Conservation (phyloP, 164 flowering plant genomes). For the Nymphaea thermarum region DNA sequence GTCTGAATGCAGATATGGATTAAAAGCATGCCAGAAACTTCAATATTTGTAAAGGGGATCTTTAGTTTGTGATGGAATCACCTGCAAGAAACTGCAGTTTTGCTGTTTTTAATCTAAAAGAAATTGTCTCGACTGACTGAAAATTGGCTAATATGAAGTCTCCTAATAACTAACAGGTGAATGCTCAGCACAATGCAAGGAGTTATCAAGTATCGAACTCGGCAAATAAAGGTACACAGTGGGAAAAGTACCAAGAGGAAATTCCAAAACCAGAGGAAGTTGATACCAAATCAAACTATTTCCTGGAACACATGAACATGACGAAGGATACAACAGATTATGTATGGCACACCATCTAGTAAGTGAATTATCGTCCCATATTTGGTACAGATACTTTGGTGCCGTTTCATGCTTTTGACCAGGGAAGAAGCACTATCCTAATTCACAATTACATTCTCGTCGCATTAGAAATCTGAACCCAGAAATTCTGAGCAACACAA, state of each 20-base stretch:
- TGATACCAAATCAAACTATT: conserved; percentile 4
- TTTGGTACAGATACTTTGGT: background rate
- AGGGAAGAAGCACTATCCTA: background rate
- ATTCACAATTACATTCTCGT: background rate
- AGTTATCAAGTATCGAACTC: conserved; percentile 18
- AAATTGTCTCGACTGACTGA: background rate
- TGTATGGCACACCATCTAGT: conserved; percentile 81
- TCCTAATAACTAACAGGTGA: conserved; percentile 25
- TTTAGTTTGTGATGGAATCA: too few species aligned
- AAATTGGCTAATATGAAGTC: background rate
- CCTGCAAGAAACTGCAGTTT: background rate
- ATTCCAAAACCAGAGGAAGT: conserved; percentile 22
- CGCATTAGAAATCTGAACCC: background rate
- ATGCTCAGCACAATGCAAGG: conserved; percentile 66
- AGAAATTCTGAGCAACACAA: too few species aligned
- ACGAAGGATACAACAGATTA: conserved; percentile 76
- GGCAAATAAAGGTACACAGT: conserved; percentile 24
- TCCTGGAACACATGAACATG: conserved; percentile 36
- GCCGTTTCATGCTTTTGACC: background rate
- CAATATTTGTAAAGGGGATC: too few species aligned
- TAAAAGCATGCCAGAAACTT: too few species aligned
- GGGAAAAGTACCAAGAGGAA: conserved; percentile 37
- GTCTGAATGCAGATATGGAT: too few species aligned
- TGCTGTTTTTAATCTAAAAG: background rate
- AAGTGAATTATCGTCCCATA: conserved; percentile 4